Conservation (phyloP, 2,329 filamentous ascomycete genomes). For the Akanthomyces muscarius region DNA sequence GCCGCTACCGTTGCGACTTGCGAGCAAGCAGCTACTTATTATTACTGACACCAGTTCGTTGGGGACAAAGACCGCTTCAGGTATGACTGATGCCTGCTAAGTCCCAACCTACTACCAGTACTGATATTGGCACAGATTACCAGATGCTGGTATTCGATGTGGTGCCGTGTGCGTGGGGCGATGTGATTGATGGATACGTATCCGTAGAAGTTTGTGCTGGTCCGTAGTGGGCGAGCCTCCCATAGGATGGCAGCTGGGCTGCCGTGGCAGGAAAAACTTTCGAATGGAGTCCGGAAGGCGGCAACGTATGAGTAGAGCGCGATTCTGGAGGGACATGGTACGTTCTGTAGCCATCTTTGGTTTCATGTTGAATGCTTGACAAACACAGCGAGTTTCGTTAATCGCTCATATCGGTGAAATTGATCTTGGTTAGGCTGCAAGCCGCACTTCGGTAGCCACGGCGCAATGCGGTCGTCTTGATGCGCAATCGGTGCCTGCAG, state of each 20-base stretch:
- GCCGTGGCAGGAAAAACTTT: neutral
- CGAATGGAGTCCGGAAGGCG: neutral
- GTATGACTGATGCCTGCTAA: no score
- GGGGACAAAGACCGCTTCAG: no score
- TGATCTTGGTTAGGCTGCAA: neutral
- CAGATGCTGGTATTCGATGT: neutral
- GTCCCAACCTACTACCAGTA: neutral
- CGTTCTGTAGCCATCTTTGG: neutral
- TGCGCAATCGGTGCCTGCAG: conserved; percentile 6
- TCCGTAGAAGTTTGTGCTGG: neutral
- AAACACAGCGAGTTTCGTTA: neutral
- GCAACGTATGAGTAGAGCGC: neutral
- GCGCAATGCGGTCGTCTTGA: neutral
- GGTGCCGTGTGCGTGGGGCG: neutral
- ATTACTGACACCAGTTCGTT: no score
- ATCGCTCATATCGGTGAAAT: neutral
- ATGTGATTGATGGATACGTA: neutral
- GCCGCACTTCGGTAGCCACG: neutral
- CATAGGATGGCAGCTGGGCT: neutral
- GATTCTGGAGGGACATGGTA: neutral
- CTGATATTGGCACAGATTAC: neutral
- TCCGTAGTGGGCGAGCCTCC: neutral
- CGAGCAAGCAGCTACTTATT: neutral
- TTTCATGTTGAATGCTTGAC: neutral
- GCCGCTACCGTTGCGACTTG: neutral